Evolutionary conservation across 345 rosid species (phyloP).

Genomic region (Ceriops tagal): DNA sequence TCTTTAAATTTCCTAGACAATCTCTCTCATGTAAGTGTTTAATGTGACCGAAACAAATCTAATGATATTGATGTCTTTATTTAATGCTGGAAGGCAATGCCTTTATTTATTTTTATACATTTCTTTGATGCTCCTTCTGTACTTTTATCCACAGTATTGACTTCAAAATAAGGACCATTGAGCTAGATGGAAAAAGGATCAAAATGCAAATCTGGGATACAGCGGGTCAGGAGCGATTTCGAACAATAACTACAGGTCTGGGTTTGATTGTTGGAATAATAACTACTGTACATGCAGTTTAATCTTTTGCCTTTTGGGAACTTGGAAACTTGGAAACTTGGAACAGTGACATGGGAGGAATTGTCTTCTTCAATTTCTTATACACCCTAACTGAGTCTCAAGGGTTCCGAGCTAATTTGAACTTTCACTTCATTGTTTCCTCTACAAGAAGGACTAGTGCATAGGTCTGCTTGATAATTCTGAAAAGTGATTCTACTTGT

Average conservation of each 20-base stretch:
- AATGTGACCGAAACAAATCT: background rate
- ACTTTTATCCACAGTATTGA: constrained; percentile 41
- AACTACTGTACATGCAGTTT: too few species aligned
- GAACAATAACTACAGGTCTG: constrained; percentile 55
- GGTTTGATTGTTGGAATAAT: background rate
- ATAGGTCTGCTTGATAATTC: background rate
- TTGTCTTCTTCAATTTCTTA: too few species aligned
- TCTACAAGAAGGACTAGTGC: background rate
- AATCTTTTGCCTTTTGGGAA: too few species aligned
- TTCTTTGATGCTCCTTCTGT: background rate
- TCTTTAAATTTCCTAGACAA: background rate
- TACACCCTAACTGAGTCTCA: too few species aligned
- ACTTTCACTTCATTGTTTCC: background rate
- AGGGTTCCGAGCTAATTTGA: too few species aligned
- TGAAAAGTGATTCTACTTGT: too few species aligned
- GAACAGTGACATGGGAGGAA: too few species aligned
- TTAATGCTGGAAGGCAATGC: background rate
- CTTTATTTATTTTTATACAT: background rate
- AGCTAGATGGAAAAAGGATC: constrained; percentile 68
- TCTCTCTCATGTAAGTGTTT: background rate
- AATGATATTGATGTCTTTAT: background rate
- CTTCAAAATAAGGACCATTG: constrained; percentile 63
- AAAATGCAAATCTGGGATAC: constrained; percentile 75
- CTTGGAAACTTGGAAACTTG: too few species aligned
- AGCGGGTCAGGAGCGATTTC: constrained; percentile 59